Base-by-base conservation (phyloP, 164 flowering plant species). In the Tetracentron sinense region DNA sequence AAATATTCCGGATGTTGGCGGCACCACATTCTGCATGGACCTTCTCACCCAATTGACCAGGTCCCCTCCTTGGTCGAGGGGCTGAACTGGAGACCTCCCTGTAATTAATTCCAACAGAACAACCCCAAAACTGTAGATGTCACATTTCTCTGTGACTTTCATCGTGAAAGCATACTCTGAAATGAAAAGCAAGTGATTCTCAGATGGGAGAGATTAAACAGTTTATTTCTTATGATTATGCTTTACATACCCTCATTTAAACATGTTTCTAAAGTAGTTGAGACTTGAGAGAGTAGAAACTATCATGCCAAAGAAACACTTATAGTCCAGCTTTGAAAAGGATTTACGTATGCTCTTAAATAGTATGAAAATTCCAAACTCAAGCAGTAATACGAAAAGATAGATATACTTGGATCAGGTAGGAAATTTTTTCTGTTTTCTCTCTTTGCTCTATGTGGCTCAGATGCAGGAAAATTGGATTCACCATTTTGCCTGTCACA, bases 71-170 rank as follows among this genome's bases (percentile, higher is more conserved):
- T 77, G 85, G 29, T 76, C 82, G 2, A 75, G 58, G 6, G 86
- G 85, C 62, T 82, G 85, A 57, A 85, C 80, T 4, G 89, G 85
- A 7, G 81, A 65, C 60, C 56, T 75, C 19, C 89, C 89, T 3
- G 87, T 85, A 7, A 85, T 27, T 25, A 85, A 56, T 62, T 85
- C 89, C 57, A 85, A 50, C 31, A 81, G 64, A 62, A 83, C 89
- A 11, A 85, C 86, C 16, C 86, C 89, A 54, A 73, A 85, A 58
- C 89, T 85, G 33, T 85, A 85, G 48, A 82, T 75, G 60, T 85
- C 89, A 59, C 87, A 79, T 57, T 85, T 85, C 61, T 85, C 87
- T 10, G 89, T 85, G 57, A 85, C 79, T 57, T 81, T 85, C 85
- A 81, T 76, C 14, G 81, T 85, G 79, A 79, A 85, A 4, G 85